Conservation (phyloP, 2,329 filamentous ascomycete species). For the Trichophyton verrucosum region DNA sequence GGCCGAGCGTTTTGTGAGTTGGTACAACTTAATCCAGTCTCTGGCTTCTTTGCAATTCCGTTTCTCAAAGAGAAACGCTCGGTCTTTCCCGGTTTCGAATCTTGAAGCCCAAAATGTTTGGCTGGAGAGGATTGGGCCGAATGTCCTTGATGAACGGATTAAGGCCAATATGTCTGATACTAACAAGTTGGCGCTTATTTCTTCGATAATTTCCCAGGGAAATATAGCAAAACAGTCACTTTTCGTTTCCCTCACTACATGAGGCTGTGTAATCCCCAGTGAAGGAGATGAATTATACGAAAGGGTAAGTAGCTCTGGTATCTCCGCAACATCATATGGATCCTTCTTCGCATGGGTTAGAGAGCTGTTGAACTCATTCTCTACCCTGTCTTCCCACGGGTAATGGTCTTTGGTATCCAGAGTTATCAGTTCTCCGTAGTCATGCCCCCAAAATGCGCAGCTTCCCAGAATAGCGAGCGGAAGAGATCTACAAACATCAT, state of each 20-base stretch:
- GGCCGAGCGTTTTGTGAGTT: neutral
- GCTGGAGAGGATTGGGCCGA: neutral
- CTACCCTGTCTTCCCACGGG: neutral
- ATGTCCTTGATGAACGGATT: neutral
- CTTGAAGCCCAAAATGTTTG: conserved; percentile 4
- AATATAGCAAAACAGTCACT: neutral
- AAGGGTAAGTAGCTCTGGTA: neutral
- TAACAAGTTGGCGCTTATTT: neutral
- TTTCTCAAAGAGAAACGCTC: neutral
- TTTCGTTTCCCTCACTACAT: too few species aligned
- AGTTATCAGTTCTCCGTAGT: neutral
- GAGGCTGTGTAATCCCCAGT: too few species aligned
- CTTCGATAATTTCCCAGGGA: conserved; percentile 2
- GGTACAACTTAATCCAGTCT: conserved; percentile 1
- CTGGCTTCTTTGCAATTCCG: neutral
- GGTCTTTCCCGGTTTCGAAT: neutral
- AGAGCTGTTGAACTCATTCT: neutral
- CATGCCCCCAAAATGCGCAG: neutral
- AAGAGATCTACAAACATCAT: neutral
- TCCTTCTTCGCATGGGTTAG: neutral
- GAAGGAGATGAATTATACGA: neutral
- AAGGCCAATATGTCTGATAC: neutral
- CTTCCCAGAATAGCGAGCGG: neutral
- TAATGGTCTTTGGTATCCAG: neutral
- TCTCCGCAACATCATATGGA: neutral